A percentile compares a stretch with the other conserved stretches of the same genome.
Conservation (phyloP, 2,329 filamentous ascomycete genomes). For the Cadophora malorum region DNA sequence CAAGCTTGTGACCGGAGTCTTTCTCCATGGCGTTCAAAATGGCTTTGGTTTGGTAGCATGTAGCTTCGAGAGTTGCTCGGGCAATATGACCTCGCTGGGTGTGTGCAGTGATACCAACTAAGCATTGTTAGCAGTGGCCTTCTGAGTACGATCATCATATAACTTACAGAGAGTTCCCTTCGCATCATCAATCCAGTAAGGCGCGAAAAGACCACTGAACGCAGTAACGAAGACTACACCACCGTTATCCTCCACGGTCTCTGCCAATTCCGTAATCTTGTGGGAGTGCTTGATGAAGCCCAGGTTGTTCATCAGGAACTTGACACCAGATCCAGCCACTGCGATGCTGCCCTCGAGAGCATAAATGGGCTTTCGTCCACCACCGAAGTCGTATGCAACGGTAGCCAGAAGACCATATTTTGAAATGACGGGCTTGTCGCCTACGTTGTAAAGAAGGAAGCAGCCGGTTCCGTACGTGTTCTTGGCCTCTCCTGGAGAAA, state of each 20-base stretch:
- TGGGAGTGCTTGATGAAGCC: conserved; percentile 65
- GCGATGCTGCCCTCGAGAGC: conserved; percentile 80
- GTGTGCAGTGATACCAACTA: conserved; percentile 71
- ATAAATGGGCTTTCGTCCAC: conserved; percentile 69
- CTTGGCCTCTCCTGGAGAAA: conserved; percentile 77
- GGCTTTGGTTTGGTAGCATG: conserved; percentile 76
- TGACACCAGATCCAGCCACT: conserved; percentile 77
- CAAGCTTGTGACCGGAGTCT: conserved; percentile 69
- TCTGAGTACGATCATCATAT: not conserved
- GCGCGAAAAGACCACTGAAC: conserved; percentile 75
- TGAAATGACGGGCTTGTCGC: conserved; percentile 79
- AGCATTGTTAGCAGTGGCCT: conserved; percentile 24
- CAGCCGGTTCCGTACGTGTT: conserved; percentile 89
- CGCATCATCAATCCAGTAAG: conserved; percentile 79
- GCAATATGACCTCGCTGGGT: conserved; percentile 75
- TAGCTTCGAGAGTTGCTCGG: conserved; percentile 73
- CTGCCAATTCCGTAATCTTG: conserved; percentile 69
- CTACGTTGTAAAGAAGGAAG: conserved; percentile 85
- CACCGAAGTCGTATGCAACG: conserved; percentile 77
- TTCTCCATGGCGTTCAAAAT: conserved; percentile 76
- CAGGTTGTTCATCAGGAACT: conserved; percentile 72
- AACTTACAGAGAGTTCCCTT: conserved; percentile 70
- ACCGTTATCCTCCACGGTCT: conserved; percentile 69
- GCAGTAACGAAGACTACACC: conserved; percentile 75
- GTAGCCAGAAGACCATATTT: conserved; percentile 78